phyloP scores from a whole-genome alignment of 23 red algal genomes.

The Gracilaria domingensis region DNA sequence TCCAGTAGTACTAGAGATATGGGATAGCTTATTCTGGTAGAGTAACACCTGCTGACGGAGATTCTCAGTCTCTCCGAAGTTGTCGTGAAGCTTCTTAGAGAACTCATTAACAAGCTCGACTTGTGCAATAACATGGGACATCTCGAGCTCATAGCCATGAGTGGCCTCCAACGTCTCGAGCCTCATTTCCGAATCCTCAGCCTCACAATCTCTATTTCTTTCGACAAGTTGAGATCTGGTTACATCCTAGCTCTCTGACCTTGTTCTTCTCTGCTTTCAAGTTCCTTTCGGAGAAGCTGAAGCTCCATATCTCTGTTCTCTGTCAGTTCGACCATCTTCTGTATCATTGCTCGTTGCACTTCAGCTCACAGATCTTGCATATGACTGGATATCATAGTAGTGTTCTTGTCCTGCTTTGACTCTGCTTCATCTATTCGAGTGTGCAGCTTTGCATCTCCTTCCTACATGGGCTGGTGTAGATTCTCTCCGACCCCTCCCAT shows the following conservation, averaged over 20 bases:
- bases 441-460: conserved; percentile 46
- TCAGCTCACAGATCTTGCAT: conserved; percentile 41
- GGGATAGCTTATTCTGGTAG: conserved; percentile 63
- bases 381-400: conserved; percentile 11
- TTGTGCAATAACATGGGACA: conserved; percentile 57
- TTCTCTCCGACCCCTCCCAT: conserved; percentile 28
- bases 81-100: conserved; percentile 70
- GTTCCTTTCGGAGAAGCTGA: conserved; percentile 41
- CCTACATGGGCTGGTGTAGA: conserved; percentile 26
- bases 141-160: conserved; percentile 58
- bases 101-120: conserved; percentile 71
- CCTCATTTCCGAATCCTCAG: conserved; percentile 45
- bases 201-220: conserved; percentile 28
- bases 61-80: conserved; percentile 66
- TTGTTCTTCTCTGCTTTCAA: conserved; percentile 9
- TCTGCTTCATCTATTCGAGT: conserved; percentile 47
- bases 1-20: conserved; percentile 53
- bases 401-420: conserved; percentile 8
- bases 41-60: conserved; percentile 56
- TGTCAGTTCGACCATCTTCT: conserved; percentile 67
- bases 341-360: conserved; percentile 44
- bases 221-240: conserved; percentile 41
- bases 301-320: conserved; percentile 61
- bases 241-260: conserved; percentile 13
- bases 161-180: conserved; percentile 39